Base-by-base conservation (phyloP, 495 filamentous ascomycete species). In the Staphylotrichum longicolle region DNA sequence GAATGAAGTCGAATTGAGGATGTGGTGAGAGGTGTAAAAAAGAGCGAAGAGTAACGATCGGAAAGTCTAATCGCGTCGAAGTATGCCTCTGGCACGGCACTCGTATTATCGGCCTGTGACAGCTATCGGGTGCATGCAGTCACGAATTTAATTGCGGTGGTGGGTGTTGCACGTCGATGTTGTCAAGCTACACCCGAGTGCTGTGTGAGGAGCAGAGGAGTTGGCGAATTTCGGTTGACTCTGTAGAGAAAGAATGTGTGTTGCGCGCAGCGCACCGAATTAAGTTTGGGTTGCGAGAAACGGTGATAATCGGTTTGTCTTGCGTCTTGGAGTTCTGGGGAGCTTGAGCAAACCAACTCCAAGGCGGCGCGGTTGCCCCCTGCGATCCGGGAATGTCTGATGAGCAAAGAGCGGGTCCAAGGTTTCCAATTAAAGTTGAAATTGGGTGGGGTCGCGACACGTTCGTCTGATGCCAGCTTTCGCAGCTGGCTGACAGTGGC, bases 191-290 rank as follows among this genome's bases (percentile, higher is more conserved):
- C 32, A 40, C 7, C 45, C 12, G 9, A 3, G 44, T 57, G 32
- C 35, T 20, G 42, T 30, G 45, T 8, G 46, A 27, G 11, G 45
- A 10, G 2, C 6, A 7, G 27, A 41, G 14, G 33, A 30, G 42
- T 10, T 8, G 37, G 33, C 14, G 46, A 27, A 34, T 45, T 56
- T 47, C n/a, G 14, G 3, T 9, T 20, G 37, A 15, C 27, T 53
- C n/a, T 47, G 45, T 20, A 44, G 35, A 14, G 51, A 65, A 62
- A 58, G 63, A 65, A 57, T 58, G 63, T 55, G 33, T 5, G 30
- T n/a, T 53, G 58, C 58, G 63, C 63, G 40, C 63, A 62, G 63
- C 63, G 63, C 58, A 58, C 58, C 40, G 57, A 34, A 1, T 41
- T n/a, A 40, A 44, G 27, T 12, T 34, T 8, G 7, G 39, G 48